Evolutionary conservation across 2,329 filamentous ascomycete genomes (phyloP).

Genomic region (Bipolaris sorokiniana): DNA sequence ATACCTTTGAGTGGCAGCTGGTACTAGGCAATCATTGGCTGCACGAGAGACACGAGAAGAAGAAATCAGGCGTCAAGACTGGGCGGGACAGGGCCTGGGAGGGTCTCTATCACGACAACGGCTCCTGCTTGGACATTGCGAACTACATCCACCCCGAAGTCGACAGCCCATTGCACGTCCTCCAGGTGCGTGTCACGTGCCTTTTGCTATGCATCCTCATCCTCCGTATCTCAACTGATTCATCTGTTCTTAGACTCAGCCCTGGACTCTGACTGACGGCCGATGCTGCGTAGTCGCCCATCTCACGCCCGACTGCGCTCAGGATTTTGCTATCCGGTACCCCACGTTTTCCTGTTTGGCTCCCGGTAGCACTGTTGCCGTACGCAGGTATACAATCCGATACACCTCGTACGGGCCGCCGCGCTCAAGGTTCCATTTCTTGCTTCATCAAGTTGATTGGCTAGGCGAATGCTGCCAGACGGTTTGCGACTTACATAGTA

Average conservation of each 20-base stretch:
- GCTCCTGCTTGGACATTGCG: conserved; percentile 41
- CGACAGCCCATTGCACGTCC: conserved; percentile 27
- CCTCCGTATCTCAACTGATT: conserved; percentile 6
- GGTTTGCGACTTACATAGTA: neutral
- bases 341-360: neutral
- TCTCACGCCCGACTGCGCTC: conserved; percentile 19
- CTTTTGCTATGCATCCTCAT: neutral
- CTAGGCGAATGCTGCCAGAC: conserved; percentile 3
- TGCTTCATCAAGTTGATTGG: conserved; percentile 29
- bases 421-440: conserved; percentile 24
- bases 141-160: conserved; percentile 16
- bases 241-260: conserved; percentile 15
- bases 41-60: conserved; percentile 18
- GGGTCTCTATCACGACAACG: conserved; percentile 44
- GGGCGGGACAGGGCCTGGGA: conserved; percentile 23
- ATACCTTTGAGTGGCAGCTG: conserved; percentile 28
- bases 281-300: conserved; percentile 24
- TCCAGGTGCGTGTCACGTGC: conserved; percentile 27
- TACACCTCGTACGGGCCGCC: conserved; percentile 39
- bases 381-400: conserved; percentile 33
- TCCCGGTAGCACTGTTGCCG: conserved; percentile 19
- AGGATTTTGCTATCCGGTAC: conserved; percentile 14
- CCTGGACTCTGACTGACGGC: conserved; percentile 41
- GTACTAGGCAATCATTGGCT: conserved; percentile 33
- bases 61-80: conserved; percentile 7